Conservation (phyloP, 306 rosid genomes). For the Casuarina glauca region DNA sequence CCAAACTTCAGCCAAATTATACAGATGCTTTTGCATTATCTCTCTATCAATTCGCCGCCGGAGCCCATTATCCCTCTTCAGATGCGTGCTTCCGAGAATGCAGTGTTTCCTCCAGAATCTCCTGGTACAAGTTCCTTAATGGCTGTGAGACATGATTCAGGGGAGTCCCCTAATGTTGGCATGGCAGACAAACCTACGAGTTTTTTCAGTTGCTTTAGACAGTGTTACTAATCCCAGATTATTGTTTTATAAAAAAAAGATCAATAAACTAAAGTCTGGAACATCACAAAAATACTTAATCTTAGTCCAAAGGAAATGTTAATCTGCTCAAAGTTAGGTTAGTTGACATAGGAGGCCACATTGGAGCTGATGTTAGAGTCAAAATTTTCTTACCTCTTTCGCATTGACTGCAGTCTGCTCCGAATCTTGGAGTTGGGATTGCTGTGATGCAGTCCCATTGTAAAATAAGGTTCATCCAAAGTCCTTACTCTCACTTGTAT, state of each 20-base stretch:
- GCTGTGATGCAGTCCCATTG: constrained; percentile 72
- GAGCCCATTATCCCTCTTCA: constrained; percentile 49
- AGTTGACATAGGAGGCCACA: constrained; percentile 18
- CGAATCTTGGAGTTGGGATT: constrained; percentile 64
- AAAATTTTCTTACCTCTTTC: neutral
- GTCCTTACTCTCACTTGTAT: constrained; percentile 44
- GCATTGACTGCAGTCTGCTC: constrained; percentile 28
- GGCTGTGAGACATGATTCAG: constrained; percentile 51
- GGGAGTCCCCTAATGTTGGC: constrained; percentile 37
- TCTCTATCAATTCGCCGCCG: constrained; percentile 51
- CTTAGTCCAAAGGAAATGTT: constrained; percentile 33
- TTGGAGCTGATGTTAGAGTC: constrained; percentile 3
- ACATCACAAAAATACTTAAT: constrained; percentile 32
- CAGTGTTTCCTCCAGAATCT: constrained; percentile 83
- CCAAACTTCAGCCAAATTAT: constrained; percentile 78
- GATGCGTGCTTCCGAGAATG: constrained; percentile 59
- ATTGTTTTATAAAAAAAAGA: constrained; percentile 22
- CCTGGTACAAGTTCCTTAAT: constrained; percentile 92
- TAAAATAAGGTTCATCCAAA: constrained; percentile 69
- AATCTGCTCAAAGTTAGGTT: constrained; percentile 23
- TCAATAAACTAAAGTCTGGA: constrained; percentile 40
- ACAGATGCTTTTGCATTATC: constrained; percentile 79
- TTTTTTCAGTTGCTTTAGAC: constrained; percentile 70
- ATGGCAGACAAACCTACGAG: constrained; percentile 60
- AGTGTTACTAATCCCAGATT: constrained; percentile 54